Conservation (phyloP, 2,329 filamentous ascomycete species). For the Thermothelomyces thermophilus region DNA sequence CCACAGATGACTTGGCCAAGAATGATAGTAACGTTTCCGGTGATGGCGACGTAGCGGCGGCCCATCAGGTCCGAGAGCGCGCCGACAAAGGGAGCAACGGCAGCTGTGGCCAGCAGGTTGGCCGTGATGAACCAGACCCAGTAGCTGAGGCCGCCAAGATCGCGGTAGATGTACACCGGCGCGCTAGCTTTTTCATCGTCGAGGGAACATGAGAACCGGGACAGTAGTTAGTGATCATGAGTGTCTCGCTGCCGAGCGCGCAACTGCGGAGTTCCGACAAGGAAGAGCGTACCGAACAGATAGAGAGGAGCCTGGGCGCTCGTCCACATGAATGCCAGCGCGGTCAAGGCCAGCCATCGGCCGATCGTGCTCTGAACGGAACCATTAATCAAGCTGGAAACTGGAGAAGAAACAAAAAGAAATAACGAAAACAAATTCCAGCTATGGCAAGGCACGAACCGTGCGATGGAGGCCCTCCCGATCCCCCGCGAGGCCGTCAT, state of each 20-base stretch:
- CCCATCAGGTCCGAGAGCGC: slow-evolving; percentile 58
- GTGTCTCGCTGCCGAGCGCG: too few relatives aligned
- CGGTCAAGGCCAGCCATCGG: slow-evolving; percentile 25
- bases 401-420: too few relatives aligned
- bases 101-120: slow-evolving; percentile 50
- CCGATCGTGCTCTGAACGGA: slow-evolving; percentile 8
- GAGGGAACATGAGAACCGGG: too few relatives aligned
- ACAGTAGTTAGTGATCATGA: background rate
- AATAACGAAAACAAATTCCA: background rate
- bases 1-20: slow-evolving; percentile 54
- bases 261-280: too few relatives aligned
- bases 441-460: background rate
- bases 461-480: background rate
- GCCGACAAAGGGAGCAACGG: slow-evolving; percentile 58
- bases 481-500: too few relatives aligned
- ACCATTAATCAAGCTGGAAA: background rate
- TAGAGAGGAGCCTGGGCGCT: slow-evolving; percentile 28
- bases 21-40: slow-evolving; percentile 47
- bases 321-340: slow-evolving; percentile 28
- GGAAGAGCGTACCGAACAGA: slow-evolving; percentile 24
- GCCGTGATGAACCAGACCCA: slow-evolving; percentile 55
- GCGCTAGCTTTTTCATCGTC: slow-evolving; percentile 17
- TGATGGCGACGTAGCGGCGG: slow-evolving; percentile 51
- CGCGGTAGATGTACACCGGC: slow-evolving; percentile 42
- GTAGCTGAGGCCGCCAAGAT: slow-evolving; percentile 53